Evolutionary conservation across 805 yeast genomes (phyloP), one percentile per base, ranked within the genome.

Genomic region (Saccharomycopsis guyanensis): DNA sequence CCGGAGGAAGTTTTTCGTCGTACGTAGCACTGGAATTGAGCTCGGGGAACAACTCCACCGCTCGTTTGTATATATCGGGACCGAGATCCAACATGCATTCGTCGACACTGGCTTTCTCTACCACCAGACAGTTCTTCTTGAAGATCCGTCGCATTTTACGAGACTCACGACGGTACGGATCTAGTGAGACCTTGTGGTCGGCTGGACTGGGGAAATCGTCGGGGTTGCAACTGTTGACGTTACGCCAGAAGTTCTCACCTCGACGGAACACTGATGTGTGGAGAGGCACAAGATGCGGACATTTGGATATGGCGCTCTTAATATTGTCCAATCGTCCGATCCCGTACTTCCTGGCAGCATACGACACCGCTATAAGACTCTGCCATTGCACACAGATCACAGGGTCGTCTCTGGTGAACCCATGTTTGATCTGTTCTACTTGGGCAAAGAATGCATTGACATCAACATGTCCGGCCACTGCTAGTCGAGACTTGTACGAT

Each of bases 361-460:
- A 86, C 2, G 85, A 78, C 0, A 93, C 94, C 0, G 98, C 98
- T 49, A 93, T 91, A 2, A 93, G 65, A 0, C 89, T 72, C 40
- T 73, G 70, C 98, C 98, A 93, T 58, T 93, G 98, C 3, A 87
- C 86, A 60, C 97, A 89, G 0, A 88, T 97, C 1, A 93, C 82
- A 0, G 98, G 97, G 51, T 80, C 89, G 2, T 78, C 76, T 1
- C 66, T 67, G 1, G 79, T 63, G 13, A 82, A 64, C 0, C 82
- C 82, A 15, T 86, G 69, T 36, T 96, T 65, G 4, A 86, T 67
- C 54, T 83, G 91, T 57, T 93, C 97, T 25, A 82, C 93, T 59
- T 93, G 98, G 0, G 98, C 96, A 63, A 85, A 93, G 62, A 89
- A 93, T 10, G 97, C 97, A 65, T 93, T 95, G 56, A 87, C 75